Evolutionary conservation across 2,329 filamentous ascomycete species (phyloP).

Genomic region (Diaporthe amygdali): DNA sequence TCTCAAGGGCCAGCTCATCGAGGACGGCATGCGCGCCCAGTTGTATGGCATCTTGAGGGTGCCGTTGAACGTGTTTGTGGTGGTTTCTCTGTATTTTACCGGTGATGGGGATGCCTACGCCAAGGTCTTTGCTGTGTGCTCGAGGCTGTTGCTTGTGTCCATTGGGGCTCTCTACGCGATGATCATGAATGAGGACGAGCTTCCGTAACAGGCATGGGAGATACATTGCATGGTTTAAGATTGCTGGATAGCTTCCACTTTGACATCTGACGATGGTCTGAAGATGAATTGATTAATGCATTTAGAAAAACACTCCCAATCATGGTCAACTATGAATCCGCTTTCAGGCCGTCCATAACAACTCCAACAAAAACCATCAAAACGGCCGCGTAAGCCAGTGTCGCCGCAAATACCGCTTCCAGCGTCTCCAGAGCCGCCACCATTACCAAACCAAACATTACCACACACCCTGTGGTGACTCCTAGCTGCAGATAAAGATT

Average conservation of each 20-base stretch:
- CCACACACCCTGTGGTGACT: background rate
- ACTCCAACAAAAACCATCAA: constrained; percentile 12
- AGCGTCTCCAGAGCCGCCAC: background rate
- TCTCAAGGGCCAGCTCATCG: constrained; percentile 57
- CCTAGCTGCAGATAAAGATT: background rate
- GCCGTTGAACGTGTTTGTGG: constrained; percentile 63
- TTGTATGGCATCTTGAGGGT: constrained; percentile 60
- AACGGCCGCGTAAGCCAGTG: constrained; percentile 6
- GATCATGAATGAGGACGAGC: constrained; percentile 28
- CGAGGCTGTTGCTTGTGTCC: constrained; percentile 35
- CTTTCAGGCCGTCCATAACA: background rate
- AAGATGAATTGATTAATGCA: background rate
- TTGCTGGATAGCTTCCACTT: background rate
- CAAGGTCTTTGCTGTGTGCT: constrained; percentile 38
- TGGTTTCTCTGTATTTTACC: constrained; percentile 49
- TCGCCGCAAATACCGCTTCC: constrained; percentile 3
- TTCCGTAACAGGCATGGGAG: constrained; percentile 21
- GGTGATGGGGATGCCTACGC: constrained; percentile 33
- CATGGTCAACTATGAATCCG: too few relatives aligned
- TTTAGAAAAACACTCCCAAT: too few relatives aligned
- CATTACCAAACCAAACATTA: constrained; percentile 4
- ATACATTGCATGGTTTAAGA: background rate
- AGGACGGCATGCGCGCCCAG: constrained; percentile 56
- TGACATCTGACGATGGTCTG: too few relatives aligned
- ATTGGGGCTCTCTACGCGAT: constrained; percentile 34